A percentile compares a stretch with the other conserved stretches of the same genome.
Conservation (phyloP, 345 rosid species). For the Erucastrum elatum region DNA sequence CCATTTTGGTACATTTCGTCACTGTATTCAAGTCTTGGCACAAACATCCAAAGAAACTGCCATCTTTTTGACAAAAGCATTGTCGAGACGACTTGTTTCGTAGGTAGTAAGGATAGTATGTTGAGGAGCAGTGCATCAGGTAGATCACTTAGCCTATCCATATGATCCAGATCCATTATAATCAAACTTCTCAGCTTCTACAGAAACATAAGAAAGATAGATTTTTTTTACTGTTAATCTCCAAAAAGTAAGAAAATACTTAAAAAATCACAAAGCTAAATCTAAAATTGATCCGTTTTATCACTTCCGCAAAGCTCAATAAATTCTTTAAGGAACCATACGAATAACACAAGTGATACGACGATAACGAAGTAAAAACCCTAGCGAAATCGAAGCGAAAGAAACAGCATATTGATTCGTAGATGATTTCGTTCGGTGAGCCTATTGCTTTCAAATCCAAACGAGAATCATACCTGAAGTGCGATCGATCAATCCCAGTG, state of each 20-base stretch:
- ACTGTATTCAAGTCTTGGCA: background rate
- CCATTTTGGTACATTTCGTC: background rate
- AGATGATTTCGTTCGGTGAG: no score
- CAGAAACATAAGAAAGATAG: background rate
- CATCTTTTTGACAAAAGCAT: background rate
- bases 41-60: background rate
- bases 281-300: background rate
- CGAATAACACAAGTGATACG: background rate
- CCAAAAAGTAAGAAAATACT: no score
- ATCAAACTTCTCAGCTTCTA: no score
- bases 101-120: background rate
- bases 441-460: no score
- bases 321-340: background rate
- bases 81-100: background rate
- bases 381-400: background rate
- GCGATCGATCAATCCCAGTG: background rate
- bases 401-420: background rate
- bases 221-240: no score
- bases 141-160: slow-evolving; percentile 5
- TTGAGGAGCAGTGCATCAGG: background rate
- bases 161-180: background rate
- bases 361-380: background rate
- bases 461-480: background rate
- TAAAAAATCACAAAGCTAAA: no score
- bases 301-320: background rate